Conservation (phyloP, 108 stramenopile species). For the Pseudonitzschia pungens region DNA sequence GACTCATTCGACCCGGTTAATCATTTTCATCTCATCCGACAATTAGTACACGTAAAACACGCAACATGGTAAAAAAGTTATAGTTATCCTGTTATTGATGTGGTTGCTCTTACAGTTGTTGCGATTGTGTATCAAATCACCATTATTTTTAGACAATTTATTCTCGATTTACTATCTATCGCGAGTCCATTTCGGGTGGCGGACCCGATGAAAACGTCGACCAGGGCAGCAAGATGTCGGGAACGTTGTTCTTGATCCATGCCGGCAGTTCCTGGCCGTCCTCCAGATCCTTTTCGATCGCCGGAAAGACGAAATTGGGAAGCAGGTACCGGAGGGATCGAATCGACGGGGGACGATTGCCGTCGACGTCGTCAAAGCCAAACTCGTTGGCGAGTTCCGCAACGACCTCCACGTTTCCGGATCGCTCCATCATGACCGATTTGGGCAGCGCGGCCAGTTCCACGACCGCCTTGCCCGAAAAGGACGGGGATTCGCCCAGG, state of each 20-base stretch:
- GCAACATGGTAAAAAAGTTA: too few relatives aligned
- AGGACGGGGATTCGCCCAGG: slow-evolving; percentile 65
- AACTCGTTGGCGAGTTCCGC: slow-evolving; percentile 88
- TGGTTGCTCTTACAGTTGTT: too few relatives aligned
- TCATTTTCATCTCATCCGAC: too few relatives aligned
- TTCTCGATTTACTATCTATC: too few relatives aligned
- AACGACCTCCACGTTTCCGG: slow-evolving; percentile 79
- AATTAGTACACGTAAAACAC: too few relatives aligned
- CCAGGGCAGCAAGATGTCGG: slow-evolving; percentile 68
- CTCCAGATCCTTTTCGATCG: slow-evolving; percentile 53
- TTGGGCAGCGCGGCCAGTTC: slow-evolving; percentile 49
- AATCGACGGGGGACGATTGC: slow-evolving; percentile 62
- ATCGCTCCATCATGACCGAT: slow-evolving; percentile 48
- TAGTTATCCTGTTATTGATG: too few relatives aligned
- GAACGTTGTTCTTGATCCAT: slow-evolving; percentile 61
- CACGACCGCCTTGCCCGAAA: slow-evolving; percentile 65
- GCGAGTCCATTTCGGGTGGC: slow-evolving; percentile 41
- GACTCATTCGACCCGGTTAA: too few relatives aligned
- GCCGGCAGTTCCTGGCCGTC: slow-evolving; percentile 44
- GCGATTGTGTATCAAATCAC: too few relatives aligned
- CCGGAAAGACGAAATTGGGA: slow-evolving; percentile 69
- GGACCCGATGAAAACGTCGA: slow-evolving; percentile 58
- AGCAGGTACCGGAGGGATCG: slow-evolving; percentile 62
- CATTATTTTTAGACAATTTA: too few relatives aligned
- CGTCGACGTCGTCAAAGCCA: slow-evolving; percentile 77